Percentiles rank a stretch among this genome's conserved stretches.
phyloP scores from a whole-genome alignment of 306 rosid species.

The Prunus padus region DNA sequence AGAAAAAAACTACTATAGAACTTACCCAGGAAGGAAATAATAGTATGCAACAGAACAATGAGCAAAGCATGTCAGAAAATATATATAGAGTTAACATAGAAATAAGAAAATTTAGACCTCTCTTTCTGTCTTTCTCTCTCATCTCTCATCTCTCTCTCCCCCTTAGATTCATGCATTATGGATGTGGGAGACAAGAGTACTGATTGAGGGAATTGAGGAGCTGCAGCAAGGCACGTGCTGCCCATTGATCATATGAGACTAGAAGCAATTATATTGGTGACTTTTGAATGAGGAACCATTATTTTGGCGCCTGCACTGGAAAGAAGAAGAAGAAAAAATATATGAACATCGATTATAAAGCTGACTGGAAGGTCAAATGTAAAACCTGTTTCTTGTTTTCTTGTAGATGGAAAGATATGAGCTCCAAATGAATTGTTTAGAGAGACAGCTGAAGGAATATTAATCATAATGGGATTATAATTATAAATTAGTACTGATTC shows the following conservation, averaged over 20 bases:
- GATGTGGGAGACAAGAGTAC: conserved; percentile 21
- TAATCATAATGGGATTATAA: neutral
- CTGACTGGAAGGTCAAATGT: neutral
- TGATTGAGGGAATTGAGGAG: conserved; percentile 1
- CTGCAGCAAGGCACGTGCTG: conserved; percentile 46
- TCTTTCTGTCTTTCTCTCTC: neutral
- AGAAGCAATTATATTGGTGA: conserved; percentile 5
- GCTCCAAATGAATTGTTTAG: neutral
- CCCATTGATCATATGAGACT: conserved; percentile 35
- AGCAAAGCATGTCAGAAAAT: conserved; percentile 3
- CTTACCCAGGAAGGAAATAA: neutral
- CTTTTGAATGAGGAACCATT: neutral
- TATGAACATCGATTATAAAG: neutral
- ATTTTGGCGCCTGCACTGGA: too few relatives aligned
- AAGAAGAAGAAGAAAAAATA: too few relatives aligned
- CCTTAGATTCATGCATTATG: neutral
- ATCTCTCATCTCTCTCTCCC: neutral
- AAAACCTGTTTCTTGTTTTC: neutral
- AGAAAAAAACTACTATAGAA: neutral
- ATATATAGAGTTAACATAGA: neutral
- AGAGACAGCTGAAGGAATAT: neutral
- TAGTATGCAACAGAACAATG: neutral
- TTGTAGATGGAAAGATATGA: neutral
- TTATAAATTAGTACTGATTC: neutral
- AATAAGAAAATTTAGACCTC: neutral